Conservation (phyloP, 2,329 filamentous ascomycete genomes). For the Blastomyces emzantsi region DNA sequence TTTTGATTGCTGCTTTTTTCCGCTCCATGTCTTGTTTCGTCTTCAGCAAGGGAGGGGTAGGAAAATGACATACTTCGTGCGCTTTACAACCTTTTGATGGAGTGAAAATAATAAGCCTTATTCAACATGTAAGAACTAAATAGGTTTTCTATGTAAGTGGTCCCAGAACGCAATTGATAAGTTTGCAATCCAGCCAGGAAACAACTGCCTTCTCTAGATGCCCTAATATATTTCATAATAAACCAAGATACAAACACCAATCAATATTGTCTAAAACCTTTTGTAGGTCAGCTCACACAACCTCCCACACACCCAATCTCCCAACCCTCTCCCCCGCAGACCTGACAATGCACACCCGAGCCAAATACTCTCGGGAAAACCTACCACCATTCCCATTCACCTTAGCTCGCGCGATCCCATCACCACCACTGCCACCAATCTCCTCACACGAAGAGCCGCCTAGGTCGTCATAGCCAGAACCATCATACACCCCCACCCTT, state of each 20-base stretch:
- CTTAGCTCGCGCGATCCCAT: not conserved
- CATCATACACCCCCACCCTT: slow-evolving; percentile 39
- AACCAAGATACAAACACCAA: not conserved
- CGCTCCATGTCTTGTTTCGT: not conserved
- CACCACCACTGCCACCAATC: not conserved
- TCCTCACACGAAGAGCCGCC: not conserved
- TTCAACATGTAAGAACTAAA: not conserved
- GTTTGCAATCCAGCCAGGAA: not conserved
- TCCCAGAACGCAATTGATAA: not conserved
- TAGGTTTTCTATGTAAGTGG: not conserved
- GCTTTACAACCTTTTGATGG: not conserved
- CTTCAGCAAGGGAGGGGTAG: not conserved
- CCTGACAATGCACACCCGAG: slow-evolving; percentile 61
- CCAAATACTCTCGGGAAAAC: slow-evolving; percentile 16
- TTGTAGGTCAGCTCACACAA: slow-evolving; percentile 24
- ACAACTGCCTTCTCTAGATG: not conserved
- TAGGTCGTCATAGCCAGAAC: not conserved
- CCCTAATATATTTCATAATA: not conserved
- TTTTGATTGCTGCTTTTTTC: not conserved
- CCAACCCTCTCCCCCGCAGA: slow-evolving; percentile 71
- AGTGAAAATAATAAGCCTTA: not conserved
- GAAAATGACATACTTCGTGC: not conserved
- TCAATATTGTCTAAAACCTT: not conserved
- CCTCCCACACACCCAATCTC: slow-evolving; percentile 70
- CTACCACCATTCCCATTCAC: not conserved